Percentiles rank a stretch among this genome's conserved stretches.
Evolutionary conservation across 1,284 basidiomycete genomes (phyloP).

Genomic region (Rhizoctonia solani): DNA sequence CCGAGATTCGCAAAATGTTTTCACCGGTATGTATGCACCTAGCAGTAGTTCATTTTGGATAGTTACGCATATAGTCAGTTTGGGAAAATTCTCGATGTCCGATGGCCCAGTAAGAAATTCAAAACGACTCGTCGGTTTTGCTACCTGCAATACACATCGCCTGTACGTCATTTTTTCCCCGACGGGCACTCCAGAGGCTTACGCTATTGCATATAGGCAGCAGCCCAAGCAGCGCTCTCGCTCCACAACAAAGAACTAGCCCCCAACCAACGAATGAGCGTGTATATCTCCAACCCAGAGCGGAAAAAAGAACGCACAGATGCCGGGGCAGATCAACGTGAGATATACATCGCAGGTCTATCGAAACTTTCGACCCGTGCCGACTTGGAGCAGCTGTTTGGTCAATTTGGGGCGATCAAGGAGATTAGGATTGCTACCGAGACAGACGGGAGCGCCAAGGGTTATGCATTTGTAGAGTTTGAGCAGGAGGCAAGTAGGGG

Average conservation of each 20-base stretch:
- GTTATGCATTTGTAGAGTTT: constrained; percentile 94
- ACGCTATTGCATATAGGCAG: constrained; percentile 53
- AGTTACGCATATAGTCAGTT: constrained; percentile 55
- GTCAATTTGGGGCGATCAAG: constrained; percentile 81
- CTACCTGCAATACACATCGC: constrained; percentile 88
- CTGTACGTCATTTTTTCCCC: constrained; percentile 55
- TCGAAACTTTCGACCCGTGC: constrained; percentile 72
- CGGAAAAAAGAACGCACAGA: constrained; percentile 88
- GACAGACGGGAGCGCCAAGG: constrained; percentile 71
- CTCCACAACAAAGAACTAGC: constrained; percentile 78
- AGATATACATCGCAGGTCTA: constrained; percentile 84
- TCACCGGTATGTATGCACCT: constrained; percentile 57
- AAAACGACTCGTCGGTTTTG: constrained; percentile 89
- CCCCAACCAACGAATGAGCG: constrained; percentile 68
- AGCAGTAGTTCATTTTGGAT: background rate
- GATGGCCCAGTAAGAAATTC: constrained; percentile 98
- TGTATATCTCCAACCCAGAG: constrained; percentile 89
- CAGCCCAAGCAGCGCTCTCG: constrained; percentile 77
- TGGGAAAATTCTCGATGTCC: constrained; percentile 88
- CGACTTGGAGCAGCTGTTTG: constrained; percentile 78
- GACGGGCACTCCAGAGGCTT: background rate
- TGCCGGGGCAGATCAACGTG: constrained; percentile 76
- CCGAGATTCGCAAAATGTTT: constrained; percentile 75
- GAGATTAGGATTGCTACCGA: constrained; percentile 79
- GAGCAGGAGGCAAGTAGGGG: constrained; percentile 75